These are phyloP conservation scores for Diospyros kaki DNA, from an alignment of 148 eudicot species.

Conservation along the genomic window DNA sequence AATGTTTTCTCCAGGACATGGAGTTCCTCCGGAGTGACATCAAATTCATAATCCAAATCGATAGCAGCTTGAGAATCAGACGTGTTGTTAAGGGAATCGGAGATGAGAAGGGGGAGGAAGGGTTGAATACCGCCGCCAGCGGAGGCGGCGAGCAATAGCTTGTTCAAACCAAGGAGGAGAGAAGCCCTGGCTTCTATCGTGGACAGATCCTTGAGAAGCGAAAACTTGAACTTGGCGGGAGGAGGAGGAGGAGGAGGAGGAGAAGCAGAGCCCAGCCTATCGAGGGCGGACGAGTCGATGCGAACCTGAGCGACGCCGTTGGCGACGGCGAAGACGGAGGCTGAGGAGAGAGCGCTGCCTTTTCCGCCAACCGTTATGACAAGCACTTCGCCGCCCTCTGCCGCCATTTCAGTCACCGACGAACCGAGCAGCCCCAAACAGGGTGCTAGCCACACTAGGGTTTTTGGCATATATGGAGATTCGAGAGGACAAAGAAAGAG, in stretches of 20 bases:
- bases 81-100: slow-evolving; percentile 21
- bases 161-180: slow-evolving; percentile 37
- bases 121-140: slow-evolving; percentile 22
- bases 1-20: slow-evolving; percentile 27
- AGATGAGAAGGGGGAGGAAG: slow-evolving; percentile 24
- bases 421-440: too few relatives aligned
- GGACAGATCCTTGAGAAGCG: slow-evolving; percentile 39
- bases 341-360: slow-evolving; percentile 55
- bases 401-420: slow-evolving; percentile 6
- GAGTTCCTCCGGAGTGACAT: slow-evolving; percentile 32
- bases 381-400: slow-evolving; percentile 21
- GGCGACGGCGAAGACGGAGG: slow-evolving; percentile 50
- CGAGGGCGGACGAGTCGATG: slow-evolving; percentile 57
- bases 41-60: slow-evolving; percentile 1
- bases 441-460: too few relatives aligned
- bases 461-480: too few relatives aligned
- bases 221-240: slow-evolving; percentile 25
- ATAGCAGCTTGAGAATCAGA: slow-evolving; percentile 17
- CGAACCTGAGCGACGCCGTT: slow-evolving; percentile 36
- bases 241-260: slow-evolving; percentile 9
- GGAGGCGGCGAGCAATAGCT: slow-evolving; percentile 42
- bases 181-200: slow-evolving; percentile 61
- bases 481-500: too few relatives aligned
- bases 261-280: slow-evolving; percentile 17
- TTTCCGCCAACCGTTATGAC: slow-evolving; percentile 59